Conservation (phyloP, 257 asterid species). For the Fraxinus excelsior region DNA sequence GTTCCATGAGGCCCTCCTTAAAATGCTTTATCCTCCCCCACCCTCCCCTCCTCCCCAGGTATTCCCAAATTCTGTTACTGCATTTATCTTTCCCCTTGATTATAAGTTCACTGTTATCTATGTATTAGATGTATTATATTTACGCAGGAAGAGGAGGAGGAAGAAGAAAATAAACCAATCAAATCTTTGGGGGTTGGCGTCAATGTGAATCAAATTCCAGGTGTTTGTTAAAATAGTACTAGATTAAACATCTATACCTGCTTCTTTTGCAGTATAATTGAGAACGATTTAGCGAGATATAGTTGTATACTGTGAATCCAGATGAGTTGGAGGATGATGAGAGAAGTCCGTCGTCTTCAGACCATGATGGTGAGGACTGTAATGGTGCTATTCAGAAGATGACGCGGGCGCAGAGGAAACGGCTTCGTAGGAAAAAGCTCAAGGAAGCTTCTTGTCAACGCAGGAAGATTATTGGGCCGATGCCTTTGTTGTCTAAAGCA, state of each 20-base stretch:
- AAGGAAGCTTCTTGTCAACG: conserved; percentile 52
- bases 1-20: conserved; percentile 63
- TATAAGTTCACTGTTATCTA: not conserved
- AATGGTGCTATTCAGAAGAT: conserved; percentile 36
- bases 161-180: conserved; percentile 19
- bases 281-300: not conserved
- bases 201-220: conserved; percentile 39
- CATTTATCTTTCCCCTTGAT: not conserved
- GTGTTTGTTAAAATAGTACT: conserved; percentile 33
- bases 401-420: conserved; percentile 80
- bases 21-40: conserved; percentile 73
- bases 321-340: conserved; percentile 43
- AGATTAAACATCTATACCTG: not conserved
- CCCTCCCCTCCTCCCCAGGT: conserved; percentile 46
- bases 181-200: conserved; percentile 15
- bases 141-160: conserved; percentile 34
- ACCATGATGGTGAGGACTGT: conserved; percentile 26
- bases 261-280: not conserved
- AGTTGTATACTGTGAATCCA: conserved; percentile 6
- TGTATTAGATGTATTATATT: not conserved
- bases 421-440: conserved; percentile 69
- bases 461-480: conserved; percentile 64
- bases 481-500: conserved; percentile 46
- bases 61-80: not conserved
- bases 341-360: conserved; percentile 32